phyloP scores from a whole-genome alignment of 2,329 filamentous ascomycete genomes.

The Juglanconis oblonga region DNA sequence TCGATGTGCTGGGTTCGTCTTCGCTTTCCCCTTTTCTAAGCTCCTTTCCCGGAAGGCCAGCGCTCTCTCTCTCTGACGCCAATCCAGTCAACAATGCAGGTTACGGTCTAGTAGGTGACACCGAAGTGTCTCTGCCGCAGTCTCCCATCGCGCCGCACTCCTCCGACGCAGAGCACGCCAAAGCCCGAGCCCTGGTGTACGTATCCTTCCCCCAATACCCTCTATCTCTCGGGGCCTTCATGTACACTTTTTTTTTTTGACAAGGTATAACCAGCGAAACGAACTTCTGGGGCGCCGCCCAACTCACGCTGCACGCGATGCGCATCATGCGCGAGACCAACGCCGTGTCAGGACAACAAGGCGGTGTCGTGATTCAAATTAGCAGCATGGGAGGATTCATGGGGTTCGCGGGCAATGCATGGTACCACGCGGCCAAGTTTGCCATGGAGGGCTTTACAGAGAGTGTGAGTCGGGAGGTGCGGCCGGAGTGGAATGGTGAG shows the following conservation, averaged over 20 bases:
- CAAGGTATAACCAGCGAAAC: slow-evolving; percentile 21
- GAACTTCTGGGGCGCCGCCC: slow-evolving; percentile 27
- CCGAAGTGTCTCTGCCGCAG: slow-evolving; percentile 18
- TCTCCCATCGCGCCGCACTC: background rate
- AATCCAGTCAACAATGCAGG: slow-evolving; percentile 35
- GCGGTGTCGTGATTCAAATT: slow-evolving; percentile 53
- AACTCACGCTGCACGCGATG: slow-evolving; percentile 26
- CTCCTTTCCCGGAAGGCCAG: background rate
- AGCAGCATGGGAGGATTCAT: slow-evolving; percentile 48
- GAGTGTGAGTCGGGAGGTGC: slow-evolving; percentile 40
- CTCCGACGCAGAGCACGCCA: slow-evolving; percentile 19
- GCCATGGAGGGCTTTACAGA: slow-evolving; percentile 47
- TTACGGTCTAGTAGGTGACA: slow-evolving; percentile 38
- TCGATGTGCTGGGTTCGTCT: slow-evolving; percentile 27
- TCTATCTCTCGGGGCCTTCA: background rate
- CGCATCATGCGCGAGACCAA: slow-evolving; percentile 28
- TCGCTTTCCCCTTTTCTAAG: background rate
- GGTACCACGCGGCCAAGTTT: slow-evolving; percentile 42
- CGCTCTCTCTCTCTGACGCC: background rate
- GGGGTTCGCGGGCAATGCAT: slow-evolving; percentile 32
- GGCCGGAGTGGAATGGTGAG: slow-evolving; percentile 39
- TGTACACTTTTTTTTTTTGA: background rate
- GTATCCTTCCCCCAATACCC: background rate
- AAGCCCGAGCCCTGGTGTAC: slow-evolving; percentile 21
- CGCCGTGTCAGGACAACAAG: slow-evolving; percentile 27